Conservation (phyloP, 164 flowering plant genomes). For the Tetracentron sinense region DNA sequence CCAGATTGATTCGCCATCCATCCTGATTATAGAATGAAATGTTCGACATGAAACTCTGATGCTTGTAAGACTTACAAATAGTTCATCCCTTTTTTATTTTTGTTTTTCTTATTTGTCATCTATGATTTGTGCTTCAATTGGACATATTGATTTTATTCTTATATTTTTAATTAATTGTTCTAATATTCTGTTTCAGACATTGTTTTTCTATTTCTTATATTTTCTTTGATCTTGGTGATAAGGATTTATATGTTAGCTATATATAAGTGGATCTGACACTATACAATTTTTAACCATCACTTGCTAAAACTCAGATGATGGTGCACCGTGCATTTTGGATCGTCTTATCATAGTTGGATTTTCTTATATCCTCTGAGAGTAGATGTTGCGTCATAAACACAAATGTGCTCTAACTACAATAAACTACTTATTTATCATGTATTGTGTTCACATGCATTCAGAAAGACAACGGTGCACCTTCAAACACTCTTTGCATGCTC, state of each 20-base stretch:
- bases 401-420: not conserved
- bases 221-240: not conserved
- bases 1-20: not conserved
- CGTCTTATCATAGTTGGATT: not conserved
- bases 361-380: not conserved
- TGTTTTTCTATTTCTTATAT: too few relatives aligned
- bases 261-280: not conserved
- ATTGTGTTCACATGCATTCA: too few relatives aligned
- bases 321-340: not conserved
- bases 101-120: too few relatives aligned
- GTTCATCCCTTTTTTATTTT: not conserved
- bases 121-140: too few relatives aligned
- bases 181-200: too few relatives aligned
- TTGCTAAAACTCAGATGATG: not conserved
- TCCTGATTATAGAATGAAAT: not conserved
- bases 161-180: too few relatives aligned
- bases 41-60: not conserved
- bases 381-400: not conserved
- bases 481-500: too few relatives aligned
- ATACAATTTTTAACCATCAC: not conserved
- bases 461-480: too few relatives aligned
- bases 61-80: not conserved
- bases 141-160: too few relatives aligned
- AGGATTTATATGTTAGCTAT: not conserved
- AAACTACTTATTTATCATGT: not conserved